Base-by-base conservation (phyloP, 441 rosid species). In the Macaranga tanarius region DNA sequence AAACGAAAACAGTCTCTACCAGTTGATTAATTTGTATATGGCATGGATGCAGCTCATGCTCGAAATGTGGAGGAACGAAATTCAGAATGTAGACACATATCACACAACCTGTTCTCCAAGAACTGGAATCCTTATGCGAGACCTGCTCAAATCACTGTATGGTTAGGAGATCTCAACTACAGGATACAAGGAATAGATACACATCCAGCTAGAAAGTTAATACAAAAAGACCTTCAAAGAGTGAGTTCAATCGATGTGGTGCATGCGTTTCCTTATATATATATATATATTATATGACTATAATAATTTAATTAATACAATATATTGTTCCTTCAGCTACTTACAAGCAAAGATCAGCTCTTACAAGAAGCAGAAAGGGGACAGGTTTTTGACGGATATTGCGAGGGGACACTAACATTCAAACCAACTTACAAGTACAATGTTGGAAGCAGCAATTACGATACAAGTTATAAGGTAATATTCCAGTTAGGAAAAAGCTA, bases 121-220 rank as follows among this genome's bases (percentile, higher is more conserved):
- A 50, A 80, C 17, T 55, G 54, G 74, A 85, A 80, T 70, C 87
- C 83, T 40, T 75, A 81, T 40, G 78, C 86, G 2, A 64, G 55
- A 10, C 83, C 85, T 5, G 77, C 80, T 72, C 89, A 89, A 5
- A 63, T 89, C 62, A 89, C 88, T 0, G 79, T 91, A 20, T 89
- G 94, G 91, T 76, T 91, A 67, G 97, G 92, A 67, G 97, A 89
- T 77, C 89, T 91, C 31, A 88, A 88, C 59, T 88, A 88, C 83
- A 86, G 94, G 54, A 67, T 91, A 20, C 84, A 86, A 42, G 89
- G 88, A 38, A 82, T 84, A 48, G 55, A 78, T 31, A 82, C 84
- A 1, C 77, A 79, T 61, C 92, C 91, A 0, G 92, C 77, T 23
- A 75, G 96, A 71, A 83, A 78, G 17, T 78, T 91, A 50, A 91